Evolutionary conservation across 2,329 filamentous ascomycete genomes (phyloP).

Genomic region (Thielaviopsis punctulata): DNA sequence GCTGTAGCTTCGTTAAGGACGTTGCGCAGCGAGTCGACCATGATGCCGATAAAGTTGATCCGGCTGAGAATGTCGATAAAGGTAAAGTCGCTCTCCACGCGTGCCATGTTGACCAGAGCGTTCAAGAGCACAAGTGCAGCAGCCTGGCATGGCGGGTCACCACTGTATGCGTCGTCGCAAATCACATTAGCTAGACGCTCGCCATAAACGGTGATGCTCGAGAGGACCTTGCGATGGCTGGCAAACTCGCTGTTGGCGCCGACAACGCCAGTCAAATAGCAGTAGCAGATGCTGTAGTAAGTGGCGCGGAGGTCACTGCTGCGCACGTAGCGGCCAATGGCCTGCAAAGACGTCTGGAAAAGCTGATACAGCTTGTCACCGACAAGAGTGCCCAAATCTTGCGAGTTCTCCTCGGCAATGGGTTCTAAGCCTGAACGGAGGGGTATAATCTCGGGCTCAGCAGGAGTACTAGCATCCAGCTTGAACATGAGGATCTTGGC

Average conservation of each 20-base stretch:
- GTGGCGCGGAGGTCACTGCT: slow-evolving; percentile 58
- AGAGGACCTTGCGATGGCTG: slow-evolving; percentile 46
- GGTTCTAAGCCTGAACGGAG: slow-evolving; percentile 19
- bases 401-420: slow-evolving; percentile 7
- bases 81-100: slow-evolving; percentile 51
- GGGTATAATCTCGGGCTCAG: slow-evolving; percentile 19
- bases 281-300: slow-evolving; percentile 84
- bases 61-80: slow-evolving; percentile 66
- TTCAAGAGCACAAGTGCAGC: slow-evolving; percentile 75
- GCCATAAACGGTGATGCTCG: slow-evolving; percentile 50
- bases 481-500: slow-evolving; percentile 55
- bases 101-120: slow-evolving; percentile 56
- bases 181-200: slow-evolving; percentile 69
- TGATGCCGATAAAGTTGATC: slow-evolving; percentile 78
- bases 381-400: slow-evolving; percentile 49
- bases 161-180: slow-evolving; percentile 83
- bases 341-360: slow-evolving; percentile 71
- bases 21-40: slow-evolving; percentile 72
- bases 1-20: slow-evolving; percentile 48
- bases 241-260: slow-evolving; percentile 25
- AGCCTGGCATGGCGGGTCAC: slow-evolving; percentile 65
- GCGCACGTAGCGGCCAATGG: slow-evolving; percentile 57
- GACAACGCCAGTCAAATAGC: slow-evolving; percentile 58
- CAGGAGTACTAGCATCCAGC: slow-evolving; percentile 30
- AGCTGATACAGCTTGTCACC: slow-evolving; percentile 83